Evolutionary conservation across 2,329 filamentous ascomycete genomes (phyloP).

Genomic region (Paraphoma sp.): DNA sequence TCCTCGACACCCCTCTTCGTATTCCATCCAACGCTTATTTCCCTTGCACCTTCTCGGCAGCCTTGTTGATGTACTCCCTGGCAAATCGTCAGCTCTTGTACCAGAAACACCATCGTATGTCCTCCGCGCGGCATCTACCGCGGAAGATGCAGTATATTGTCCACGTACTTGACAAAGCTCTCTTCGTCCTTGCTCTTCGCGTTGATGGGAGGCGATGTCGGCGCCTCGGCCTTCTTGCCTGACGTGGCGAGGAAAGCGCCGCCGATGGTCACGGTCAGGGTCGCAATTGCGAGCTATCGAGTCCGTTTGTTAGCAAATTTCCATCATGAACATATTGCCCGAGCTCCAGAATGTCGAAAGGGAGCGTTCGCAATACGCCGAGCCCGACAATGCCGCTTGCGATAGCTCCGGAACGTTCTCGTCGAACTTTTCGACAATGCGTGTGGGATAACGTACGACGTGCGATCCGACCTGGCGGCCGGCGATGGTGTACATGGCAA

Average conservation of each 20-base stretch:
- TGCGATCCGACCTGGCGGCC: slow-evolving; percentile 63
- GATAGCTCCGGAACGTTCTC: background rate
- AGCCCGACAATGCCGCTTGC: background rate
- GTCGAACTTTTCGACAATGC: slow-evolving; percentile 20
- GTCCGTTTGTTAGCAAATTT: slow-evolving; percentile 9
- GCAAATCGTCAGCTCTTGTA: slow-evolving; percentile 11
- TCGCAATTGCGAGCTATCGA: slow-evolving; percentile 66
- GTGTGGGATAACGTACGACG: slow-evolving; percentile 51
- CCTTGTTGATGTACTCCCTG: slow-evolving; percentile 49
- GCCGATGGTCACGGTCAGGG: slow-evolving; percentile 45
- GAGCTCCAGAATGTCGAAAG: too few species aligned
- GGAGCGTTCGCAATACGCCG: too few species aligned
- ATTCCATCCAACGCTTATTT: slow-evolving; percentile 10
- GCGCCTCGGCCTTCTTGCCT: slow-evolving; percentile 53
- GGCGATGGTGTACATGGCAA: slow-evolving; percentile 59
- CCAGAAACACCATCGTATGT: too few species aligned
- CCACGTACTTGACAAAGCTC: slow-evolving; percentile 69
- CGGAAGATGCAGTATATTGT: slow-evolving; percentile 1
- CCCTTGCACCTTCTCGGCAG: slow-evolving; percentile 36
- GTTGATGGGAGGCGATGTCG: slow-evolving; percentile 62
- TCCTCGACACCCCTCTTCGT: background rate
- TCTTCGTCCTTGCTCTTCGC: slow-evolving; percentile 72
- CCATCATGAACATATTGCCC: slow-evolving; percentile 5
- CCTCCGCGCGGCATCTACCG: background rate
- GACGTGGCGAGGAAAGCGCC: slow-evolving; percentile 45